phyloP scores from a whole-genome alignment of 1,139 yeast genomes.

The Yamadazyma triangularis region DNA sequence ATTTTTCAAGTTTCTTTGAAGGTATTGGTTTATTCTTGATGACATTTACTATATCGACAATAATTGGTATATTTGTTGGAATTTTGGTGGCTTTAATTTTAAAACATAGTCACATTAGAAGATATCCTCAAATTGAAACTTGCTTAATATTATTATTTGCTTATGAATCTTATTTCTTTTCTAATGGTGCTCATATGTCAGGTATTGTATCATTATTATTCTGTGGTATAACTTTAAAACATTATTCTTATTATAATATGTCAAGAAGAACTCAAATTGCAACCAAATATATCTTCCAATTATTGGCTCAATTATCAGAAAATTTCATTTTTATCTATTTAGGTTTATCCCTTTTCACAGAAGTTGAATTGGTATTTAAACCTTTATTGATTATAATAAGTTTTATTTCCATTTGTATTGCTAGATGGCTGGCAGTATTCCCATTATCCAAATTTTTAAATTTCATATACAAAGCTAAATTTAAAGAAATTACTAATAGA shows the following conservation, averaged over 20 bases:
- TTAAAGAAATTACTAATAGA: constrained; percentile 31
- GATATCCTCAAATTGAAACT: constrained; percentile 95
- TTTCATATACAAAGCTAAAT: constrained; percentile 63
- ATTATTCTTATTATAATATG: constrained; percentile 97
- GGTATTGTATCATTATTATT: constrained; percentile 94
- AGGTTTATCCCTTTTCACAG: constrained; percentile 92
- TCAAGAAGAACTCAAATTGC: constrained; percentile 96
- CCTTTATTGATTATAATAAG: constrained; percentile 90
- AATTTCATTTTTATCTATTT: constrained; percentile 94
- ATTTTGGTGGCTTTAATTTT: constrained; percentile 82
- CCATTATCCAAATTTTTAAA: constrained; percentile 85
- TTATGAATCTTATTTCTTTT: constrained; percentile 93
- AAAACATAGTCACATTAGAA: constrained; percentile 87
- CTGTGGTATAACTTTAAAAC: constrained; percentile 95
- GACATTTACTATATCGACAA: constrained; percentile 89
- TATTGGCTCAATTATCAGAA: constrained; percentile 91
- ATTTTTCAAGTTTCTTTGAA: constrained; percentile 75
- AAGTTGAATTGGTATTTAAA: constrained; percentile 90
- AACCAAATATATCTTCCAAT: constrained; percentile 88
- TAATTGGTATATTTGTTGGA: constrained; percentile 87
- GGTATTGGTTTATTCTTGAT: constrained; percentile 92
- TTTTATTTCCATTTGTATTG: constrained; percentile 84
- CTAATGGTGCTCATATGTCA: constrained; percentile 99
- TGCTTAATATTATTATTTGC: constrained; percentile 88
- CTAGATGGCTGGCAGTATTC: constrained; percentile 97